Base-by-base conservation (phyloP, 139 green algal species). In the Micractinium sp. region DNA sequence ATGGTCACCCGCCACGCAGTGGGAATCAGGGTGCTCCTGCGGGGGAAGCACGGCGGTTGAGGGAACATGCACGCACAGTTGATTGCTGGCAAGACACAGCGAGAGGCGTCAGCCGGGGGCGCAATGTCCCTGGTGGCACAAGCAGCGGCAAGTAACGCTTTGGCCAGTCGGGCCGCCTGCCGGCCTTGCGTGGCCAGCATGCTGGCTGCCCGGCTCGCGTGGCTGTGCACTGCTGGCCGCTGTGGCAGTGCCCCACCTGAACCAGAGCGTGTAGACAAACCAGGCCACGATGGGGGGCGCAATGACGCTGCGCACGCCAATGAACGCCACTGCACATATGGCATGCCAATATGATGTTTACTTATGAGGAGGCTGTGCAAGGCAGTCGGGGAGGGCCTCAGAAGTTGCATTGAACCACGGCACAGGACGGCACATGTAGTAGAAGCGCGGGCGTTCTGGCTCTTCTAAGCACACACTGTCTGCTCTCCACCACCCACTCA, bases 251-350 rank as follows among this genome's bases (percentile, higher is more conserved):
- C 22, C 76, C 25, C 67, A 80, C 67, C 83, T 79, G 86, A 89
- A 89, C 86, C 86, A 89, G 1, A 90, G 29, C 0, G 71, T 75
- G 69, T 90, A 90, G 23, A 90, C 38, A 53, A 90, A 90, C 87
- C 80, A 90, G 33, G n/a, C 41, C 14, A 87, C 41, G 0, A 87
- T 33, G 87, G 87, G 86, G 7, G 66, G 80, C 35, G 76, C 80
- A 18, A 90, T 35, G 14, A 90, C n/a, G 66, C 25, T 69, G n/a
- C 87, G 69, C 41, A 90, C 79, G 20, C 85, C 60, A 9, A 90
- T 35, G 25, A 82, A 90, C 0, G 63, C 35, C 35, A 79, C 85
- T 89, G 75, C 85, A 77, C 14, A 20, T 20, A 14, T 18, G 23
- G 61, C 20, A 29, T 19, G 31, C 14, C 5, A 31, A 19, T 12